These are phyloP conservation scores for Biscogniauxia mediterranea DNA, from an alignment of 2,329 filamentous ascomycete genomes.

Conservation along the genomic window DNA sequence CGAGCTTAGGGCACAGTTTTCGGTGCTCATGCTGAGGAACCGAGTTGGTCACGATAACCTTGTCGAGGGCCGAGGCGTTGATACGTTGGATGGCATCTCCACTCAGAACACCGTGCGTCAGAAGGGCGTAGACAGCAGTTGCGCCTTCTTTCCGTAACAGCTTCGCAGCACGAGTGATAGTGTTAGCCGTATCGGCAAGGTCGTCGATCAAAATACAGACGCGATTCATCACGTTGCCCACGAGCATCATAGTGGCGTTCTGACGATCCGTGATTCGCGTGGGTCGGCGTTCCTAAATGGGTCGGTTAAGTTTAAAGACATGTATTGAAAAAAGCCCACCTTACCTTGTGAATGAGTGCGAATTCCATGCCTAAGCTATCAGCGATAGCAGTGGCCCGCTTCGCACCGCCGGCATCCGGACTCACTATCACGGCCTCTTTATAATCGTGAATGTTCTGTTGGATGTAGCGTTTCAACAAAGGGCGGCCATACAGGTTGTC, in stretches of 20 bases:
- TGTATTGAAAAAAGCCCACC: slow-evolving; percentile 29
- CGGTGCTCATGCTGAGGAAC: slow-evolving; percentile 85
- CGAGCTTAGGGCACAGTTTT: slow-evolving; percentile 77
- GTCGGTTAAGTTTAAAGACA: slow-evolving; percentile 35
- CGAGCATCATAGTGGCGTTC: slow-evolving; percentile 93
- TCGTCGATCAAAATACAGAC: slow-evolving; percentile 92
- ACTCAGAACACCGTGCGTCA: slow-evolving; percentile 93
- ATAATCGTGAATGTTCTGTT: slow-evolving; percentile 80
- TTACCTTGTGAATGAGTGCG: slow-evolving; percentile 95
- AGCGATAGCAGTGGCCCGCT: slow-evolving; percentile 91
- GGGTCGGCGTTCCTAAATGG: slow-evolving; percentile 74
- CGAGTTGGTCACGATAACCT: slow-evolving; percentile 92
- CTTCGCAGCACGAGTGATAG: slow-evolving; percentile 93
- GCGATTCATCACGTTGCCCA: slow-evolving; percentile 78
- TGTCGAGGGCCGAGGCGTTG: slow-evolving; percentile 89
- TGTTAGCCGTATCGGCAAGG: slow-evolving; percentile 93
- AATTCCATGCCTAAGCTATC: slow-evolving; percentile 93
- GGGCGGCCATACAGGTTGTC: slow-evolving; percentile 93
- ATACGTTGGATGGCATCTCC: slow-evolving; percentile 93
- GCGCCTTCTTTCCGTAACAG: slow-evolving; percentile 95
- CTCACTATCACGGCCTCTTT: slow-evolving; percentile 89
- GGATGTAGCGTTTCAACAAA: slow-evolving; percentile 67
- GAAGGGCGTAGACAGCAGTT: slow-evolving; percentile 83
- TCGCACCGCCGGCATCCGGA: slow-evolving; percentile 93
- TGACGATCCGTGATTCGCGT: slow-evolving; percentile 85